A percentile compares a stretch with the other conserved stretches of the same genome.
Evolutionary conservation across 179 eudicot genomes (phyloP).

Genomic region (Sideroxylon spinosum): DNA sequence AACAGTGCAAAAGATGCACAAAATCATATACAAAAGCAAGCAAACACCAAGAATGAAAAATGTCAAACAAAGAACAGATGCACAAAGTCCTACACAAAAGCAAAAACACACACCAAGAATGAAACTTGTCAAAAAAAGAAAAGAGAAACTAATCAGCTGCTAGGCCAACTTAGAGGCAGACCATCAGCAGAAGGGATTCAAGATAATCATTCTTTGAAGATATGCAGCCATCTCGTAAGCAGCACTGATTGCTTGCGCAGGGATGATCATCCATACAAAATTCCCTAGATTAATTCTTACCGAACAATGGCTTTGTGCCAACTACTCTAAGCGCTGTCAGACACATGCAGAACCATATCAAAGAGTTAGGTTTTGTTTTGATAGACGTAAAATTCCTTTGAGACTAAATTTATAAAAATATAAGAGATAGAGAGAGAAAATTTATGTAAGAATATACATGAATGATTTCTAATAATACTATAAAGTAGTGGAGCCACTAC

Average conservation of each 20-base stretch:
- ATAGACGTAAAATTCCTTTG: no score
- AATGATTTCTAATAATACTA: no score
- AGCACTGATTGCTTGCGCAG: not conserved
- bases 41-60: no score
- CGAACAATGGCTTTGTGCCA: not conserved
- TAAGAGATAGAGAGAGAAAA: no score
- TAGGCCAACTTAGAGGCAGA: constrained; percentile 6
- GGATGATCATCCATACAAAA: not conserved
- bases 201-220: not conserved
- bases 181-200: not conserved
- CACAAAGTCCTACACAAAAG: not conserved
- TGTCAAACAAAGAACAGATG: no score
- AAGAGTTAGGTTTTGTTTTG: no score
- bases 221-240: not conserved
- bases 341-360: not conserved
- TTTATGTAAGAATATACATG: no score
- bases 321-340: not conserved
- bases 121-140: not conserved
- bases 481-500: no score
- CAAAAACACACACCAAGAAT: not conserved
- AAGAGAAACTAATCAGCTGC: not conserved
- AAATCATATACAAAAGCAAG: not conserved
- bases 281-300: not conserved
- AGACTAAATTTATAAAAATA: no score
- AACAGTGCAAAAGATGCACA: not conserved